Base-by-base conservation (phyloP, 2,329 filamentous ascomycete genomes). In the Colletotrichum coccodes region DNA sequence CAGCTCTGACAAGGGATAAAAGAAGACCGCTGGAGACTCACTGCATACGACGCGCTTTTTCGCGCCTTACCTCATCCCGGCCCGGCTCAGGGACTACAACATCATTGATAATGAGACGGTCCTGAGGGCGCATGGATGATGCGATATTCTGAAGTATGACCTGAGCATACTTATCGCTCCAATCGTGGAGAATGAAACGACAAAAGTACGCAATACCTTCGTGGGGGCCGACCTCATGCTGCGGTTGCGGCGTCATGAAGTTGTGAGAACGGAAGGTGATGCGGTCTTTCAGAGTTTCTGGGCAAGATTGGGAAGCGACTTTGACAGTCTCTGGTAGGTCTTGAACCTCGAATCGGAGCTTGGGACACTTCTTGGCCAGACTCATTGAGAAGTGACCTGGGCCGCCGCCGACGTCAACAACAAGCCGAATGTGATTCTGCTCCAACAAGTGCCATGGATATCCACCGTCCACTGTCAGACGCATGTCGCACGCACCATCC, bases 121-220 rank as follows among this genome's bases (percentile, higher is more conserved):
- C 60, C 6, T 63, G 32, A 3, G 23, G 60, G 4, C 52, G 23
- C 40, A 63, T 3, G 8, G 52, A 34, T 6, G 52, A 47, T 6
- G 60, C 60, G 0, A 63, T 28, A 8, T 23, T 26, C 21, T 63
- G 60, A 7, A 80, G 71, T 21, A 85, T 84, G n/a, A 70, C 65
- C 1, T 72, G 64, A 0, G 77, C 74, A 14, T 82, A 75, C 3
- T 76, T 76, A 28, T 86, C 82, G 0, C 81, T 77, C 84, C 84
- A 87, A 72, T 86, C 83, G 70, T 87, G 85, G 3, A 87, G 72
- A 23, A 87, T 84, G 66, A 79, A 79, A 32, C 84, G 82, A 69
- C 87, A 77, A 44, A 86, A 77, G 71, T 85, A 87, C 8, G 60
- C 60, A 21, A 63, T 58, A 4, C 60, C 42, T 26, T 58, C 60